phyloP scores from a whole-genome alignment of 768 basidiomycete species.

The Pleurotus salmoneostramineus region DNA sequence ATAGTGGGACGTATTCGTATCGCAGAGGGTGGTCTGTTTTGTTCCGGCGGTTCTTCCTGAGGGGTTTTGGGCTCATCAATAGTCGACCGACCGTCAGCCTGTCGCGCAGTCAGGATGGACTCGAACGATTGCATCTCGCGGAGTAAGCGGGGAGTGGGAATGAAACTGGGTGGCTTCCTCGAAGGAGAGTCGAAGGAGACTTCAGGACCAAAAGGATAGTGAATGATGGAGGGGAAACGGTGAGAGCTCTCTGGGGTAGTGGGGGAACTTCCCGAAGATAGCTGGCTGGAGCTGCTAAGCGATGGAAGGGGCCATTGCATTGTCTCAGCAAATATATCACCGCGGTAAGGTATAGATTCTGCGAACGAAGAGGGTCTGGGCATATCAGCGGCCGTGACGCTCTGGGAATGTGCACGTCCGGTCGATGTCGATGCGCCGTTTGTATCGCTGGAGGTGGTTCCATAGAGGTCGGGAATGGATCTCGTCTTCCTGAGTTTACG shows the following conservation, averaged over 20 bases:
- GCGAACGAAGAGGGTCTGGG: constrained; percentile 33
- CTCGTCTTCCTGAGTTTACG: constrained; percentile 68
- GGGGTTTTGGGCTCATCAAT: neutral
- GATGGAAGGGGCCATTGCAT: constrained; percentile 52
- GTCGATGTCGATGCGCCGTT: constrained; percentile 23
- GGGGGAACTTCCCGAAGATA: neutral
- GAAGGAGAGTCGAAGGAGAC: constrained; percentile 60
- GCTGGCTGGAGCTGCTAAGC: constrained; percentile 32
- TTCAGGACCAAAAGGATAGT: constrained; percentile 61
- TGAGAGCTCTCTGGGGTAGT: constrained; percentile 9
- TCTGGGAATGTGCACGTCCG: constrained; percentile 73
- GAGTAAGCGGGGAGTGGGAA: constrained; percentile 50
- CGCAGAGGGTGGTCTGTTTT: constrained; percentile 23
- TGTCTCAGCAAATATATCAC: constrained; percentile 61
- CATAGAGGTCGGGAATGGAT: constrained; percentile 63
- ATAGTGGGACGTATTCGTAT: constrained; percentile 15
- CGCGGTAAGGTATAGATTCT: constrained; percentile 19
- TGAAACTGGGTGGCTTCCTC: constrained; percentile 34
- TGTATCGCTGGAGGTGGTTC: constrained; percentile 21
- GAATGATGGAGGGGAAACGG: constrained; percentile 27
- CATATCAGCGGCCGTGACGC: constrained; percentile 69
- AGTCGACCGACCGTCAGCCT: constrained; percentile 26
- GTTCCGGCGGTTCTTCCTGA: constrained; percentile 6
- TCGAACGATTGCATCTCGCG: constrained; percentile 89
- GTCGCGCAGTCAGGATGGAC: constrained; percentile 73